These are phyloP conservation scores for Fragilaria crotonensis DNA, from an alignment of 108 stramenopile species.

Conservation along the genomic window DNA sequence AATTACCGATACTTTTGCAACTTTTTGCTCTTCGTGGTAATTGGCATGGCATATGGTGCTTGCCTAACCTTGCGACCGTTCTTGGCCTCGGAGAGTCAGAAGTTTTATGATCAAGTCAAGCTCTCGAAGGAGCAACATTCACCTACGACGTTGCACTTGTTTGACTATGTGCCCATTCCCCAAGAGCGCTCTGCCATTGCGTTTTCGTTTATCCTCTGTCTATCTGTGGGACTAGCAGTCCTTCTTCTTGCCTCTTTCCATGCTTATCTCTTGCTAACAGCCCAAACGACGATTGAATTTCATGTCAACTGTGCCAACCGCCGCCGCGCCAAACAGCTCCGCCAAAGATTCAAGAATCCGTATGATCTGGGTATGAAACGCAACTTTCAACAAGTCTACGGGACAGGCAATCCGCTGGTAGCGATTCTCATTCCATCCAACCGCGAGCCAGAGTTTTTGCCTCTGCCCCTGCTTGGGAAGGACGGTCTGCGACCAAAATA, in stretches of 20 bases:
- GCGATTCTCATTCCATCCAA: slow-evolving; percentile 49
- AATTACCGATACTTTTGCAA: slow-evolving; percentile 97
- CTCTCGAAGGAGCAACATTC: slow-evolving; percentile 11
- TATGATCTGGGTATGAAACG: slow-evolving; percentile 58
- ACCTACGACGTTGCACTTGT: not conserved
- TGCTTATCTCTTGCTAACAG: slow-evolving; percentile 61
- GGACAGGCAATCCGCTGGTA: slow-evolving; percentile 19
- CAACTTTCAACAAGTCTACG: slow-evolving; percentile 79
- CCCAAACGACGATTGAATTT: slow-evolving; percentile 90
- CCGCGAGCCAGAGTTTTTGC: slow-evolving; percentile 79
- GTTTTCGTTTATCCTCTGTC: slow-evolving; percentile 77
- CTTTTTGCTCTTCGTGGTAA: slow-evolving; percentile 74
- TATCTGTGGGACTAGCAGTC: slow-evolving; percentile 70
- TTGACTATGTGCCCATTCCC: slow-evolving; percentile 42
- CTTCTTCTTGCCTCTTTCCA: slow-evolving; percentile 68
- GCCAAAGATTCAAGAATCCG: slow-evolving; percentile 58
- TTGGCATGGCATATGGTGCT: slow-evolving; percentile 69
- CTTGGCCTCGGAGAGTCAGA: slow-evolving; percentile 21
- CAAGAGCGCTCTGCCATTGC: slow-evolving; percentile 54
- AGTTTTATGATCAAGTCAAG: slow-evolving; percentile 39
- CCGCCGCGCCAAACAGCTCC: slow-evolving; percentile 24
- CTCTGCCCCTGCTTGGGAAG: slow-evolving; percentile 63
- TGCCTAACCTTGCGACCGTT: slow-evolving; percentile 54
- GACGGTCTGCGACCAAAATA: slow-evolving; percentile 16
- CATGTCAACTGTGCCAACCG: slow-evolving; percentile 65